phyloP scores from a whole-genome alignment of 192 early-diverging fungal genomes.

The Oehlia diaphana region DNA sequence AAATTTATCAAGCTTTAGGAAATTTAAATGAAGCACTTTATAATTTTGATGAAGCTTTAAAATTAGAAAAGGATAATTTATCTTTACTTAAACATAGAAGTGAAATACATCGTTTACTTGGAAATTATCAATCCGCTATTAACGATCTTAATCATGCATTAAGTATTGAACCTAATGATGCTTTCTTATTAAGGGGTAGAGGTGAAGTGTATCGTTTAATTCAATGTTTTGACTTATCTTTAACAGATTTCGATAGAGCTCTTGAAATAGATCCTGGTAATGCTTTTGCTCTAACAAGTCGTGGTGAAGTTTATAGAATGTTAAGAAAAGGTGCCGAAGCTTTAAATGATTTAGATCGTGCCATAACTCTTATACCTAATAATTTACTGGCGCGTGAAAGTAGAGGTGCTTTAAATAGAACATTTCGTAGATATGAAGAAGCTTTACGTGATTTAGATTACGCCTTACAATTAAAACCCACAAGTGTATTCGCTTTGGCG shows the following conservation, averaged over 20 bases:
- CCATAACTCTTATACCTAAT: background rate
- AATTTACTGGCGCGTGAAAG: background rate
- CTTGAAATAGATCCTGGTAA: constrained; percentile 4
- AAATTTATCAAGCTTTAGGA: background rate
- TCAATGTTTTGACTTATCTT: background rate
- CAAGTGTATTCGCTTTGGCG: background rate
- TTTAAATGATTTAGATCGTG: background rate
- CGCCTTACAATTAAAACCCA: background rate
- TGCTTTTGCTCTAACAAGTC: constrained; percentile 5
- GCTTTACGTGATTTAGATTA: constrained; percentile 10
- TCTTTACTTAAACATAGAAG: background rate
- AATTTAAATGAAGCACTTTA: constrained; percentile 2
- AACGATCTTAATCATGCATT: background rate
- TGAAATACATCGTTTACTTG: background rate
- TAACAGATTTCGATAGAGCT: constrained; percentile 12
- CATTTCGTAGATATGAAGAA: background rate
- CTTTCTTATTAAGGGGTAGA: background rate
- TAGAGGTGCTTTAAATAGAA: constrained; percentile 8
- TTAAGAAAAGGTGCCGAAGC: background rate
- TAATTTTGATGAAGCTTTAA: background rate
- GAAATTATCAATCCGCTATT: background rate
- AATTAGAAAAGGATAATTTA: constrained; percentile 1
- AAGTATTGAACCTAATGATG: background rate
- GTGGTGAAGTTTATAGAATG: constrained; percentile 21
- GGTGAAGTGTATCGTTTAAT: constrained; percentile 5